A percentile compares a stretch with the other conserved stretches of the same genome.
Conservation (phyloP, 1,284 basidiomycete genomes). For the Sutorius eximius region DNA sequence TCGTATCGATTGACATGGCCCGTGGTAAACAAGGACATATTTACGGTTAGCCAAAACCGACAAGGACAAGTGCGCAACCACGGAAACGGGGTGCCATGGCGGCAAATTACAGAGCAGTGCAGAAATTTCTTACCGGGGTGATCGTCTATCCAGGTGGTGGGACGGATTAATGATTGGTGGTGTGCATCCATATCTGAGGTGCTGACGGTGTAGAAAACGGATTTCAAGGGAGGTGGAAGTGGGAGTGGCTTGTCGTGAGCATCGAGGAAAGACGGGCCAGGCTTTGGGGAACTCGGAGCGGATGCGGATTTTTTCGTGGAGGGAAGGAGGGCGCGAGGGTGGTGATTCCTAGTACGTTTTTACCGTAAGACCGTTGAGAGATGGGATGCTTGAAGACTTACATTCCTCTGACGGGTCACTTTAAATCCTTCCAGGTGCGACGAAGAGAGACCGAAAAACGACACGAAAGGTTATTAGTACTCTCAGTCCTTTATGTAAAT, state of each 20-base stretch:
- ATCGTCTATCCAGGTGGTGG: slow-evolving; percentile 30
- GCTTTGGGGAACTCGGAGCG: slow-evolving; percentile 30
- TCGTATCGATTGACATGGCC: slow-evolving; percentile 20
- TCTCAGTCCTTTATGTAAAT: slow-evolving; percentile 31
- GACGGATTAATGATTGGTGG: slow-evolving; percentile 16
- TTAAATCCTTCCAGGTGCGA: background rate
- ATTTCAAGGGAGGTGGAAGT: slow-evolving; percentile 28
- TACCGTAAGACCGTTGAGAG: background rate
- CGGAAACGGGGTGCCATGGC: slow-evolving; percentile 25
- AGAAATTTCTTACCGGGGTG: slow-evolving; percentile 23
- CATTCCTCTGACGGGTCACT: slow-evolving; percentile 14
- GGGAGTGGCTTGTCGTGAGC: slow-evolving; percentile 32
- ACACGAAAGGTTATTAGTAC: slow-evolving; percentile 24
- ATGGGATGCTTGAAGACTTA: slow-evolving; percentile 18
- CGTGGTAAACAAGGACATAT: slow-evolving; percentile 30
- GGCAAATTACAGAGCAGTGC: slow-evolving; percentile 8
- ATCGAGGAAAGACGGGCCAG: slow-evolving; percentile 11
- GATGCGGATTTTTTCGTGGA: slow-evolving; percentile 27
- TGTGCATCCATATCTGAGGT: slow-evolving; percentile 30
- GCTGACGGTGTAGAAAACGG: slow-evolving; percentile 15
- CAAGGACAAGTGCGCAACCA: slow-evolving; percentile 3
- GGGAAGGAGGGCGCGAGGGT: slow-evolving; percentile 27
- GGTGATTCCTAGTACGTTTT: slow-evolving; percentile 17
- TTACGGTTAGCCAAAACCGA: slow-evolving; percentile 11
- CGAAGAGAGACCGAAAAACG: slow-evolving; percentile 6